A percentile compares a stretch with the other conserved stretches of the same genome.
Evolutionary conservation across 2,329 filamentous ascomycete species (phyloP).

Genomic region (Ophiostoma angusticollis): DNA sequence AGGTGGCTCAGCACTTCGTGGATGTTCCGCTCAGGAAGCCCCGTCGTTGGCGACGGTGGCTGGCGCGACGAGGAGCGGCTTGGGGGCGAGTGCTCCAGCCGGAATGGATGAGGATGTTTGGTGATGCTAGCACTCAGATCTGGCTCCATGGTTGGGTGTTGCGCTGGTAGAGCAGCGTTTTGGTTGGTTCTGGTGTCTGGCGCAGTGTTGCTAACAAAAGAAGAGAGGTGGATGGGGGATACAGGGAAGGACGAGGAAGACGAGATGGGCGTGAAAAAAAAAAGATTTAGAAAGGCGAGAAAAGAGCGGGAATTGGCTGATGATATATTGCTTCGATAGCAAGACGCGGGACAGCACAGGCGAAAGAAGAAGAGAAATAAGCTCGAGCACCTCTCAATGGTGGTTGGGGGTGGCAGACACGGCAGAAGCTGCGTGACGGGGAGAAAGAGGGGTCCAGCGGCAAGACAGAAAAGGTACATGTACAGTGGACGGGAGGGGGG

Average conservation of each 20-base stretch:
- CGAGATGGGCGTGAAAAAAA: background rate
- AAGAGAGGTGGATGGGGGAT: background rate
- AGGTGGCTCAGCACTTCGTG: slow-evolving; percentile 15
- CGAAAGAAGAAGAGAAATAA: too few relatives aligned
- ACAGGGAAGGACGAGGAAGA: too few relatives aligned
- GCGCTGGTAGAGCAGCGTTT: background rate
- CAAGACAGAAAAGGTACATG: too few relatives aligned
- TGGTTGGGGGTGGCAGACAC: too few relatives aligned
- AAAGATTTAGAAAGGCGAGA: background rate
- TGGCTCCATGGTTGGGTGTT: slow-evolving; percentile 18
- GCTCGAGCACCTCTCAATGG: too few relatives aligned
- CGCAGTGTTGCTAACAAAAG: background rate
- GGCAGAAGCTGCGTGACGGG: too few relatives aligned
- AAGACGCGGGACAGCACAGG: too few relatives aligned
- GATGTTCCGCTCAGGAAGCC: slow-evolving; percentile 14
- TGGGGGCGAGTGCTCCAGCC: slow-evolving; percentile 22
- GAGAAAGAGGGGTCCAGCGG: too few relatives aligned
- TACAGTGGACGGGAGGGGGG: too few relatives aligned
- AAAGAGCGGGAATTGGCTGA: too few relatives aligned
- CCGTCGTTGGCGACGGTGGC: slow-evolving; percentile 11
- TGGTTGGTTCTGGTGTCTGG: background rate
- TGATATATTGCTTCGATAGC: too few relatives aligned
- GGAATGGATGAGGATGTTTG: slow-evolving; percentile 27
- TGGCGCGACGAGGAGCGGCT: slow-evolving; percentile 18
- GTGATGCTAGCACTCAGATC: slow-evolving; percentile 21